Conservation (phyloP, 345 rosid species). For the Arabidopsis arenosa region DNA sequence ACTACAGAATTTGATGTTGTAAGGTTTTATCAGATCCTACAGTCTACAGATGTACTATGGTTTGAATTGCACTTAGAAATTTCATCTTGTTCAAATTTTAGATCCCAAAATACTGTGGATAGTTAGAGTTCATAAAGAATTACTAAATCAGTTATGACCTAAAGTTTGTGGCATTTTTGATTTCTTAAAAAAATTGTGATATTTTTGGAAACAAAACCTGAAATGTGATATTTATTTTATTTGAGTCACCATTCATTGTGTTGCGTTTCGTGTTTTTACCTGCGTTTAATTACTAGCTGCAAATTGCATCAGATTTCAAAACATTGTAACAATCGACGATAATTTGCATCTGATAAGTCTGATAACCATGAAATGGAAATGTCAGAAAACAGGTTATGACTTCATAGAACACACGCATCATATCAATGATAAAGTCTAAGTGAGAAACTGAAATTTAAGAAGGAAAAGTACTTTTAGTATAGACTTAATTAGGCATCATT, state of each 20-base stretch:
- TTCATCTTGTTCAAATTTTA: neutral
- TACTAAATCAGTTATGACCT: neutral
- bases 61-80: neutral
- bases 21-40: neutral
- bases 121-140: neutral
- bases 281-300: neutral
- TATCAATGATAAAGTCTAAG: neutral
- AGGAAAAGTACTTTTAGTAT: slow-evolving; percentile 22
- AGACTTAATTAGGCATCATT: slow-evolving; percentile 21
- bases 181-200: neutral
- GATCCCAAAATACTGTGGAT: neutral
- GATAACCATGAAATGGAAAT: neutral
- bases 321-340: neutral
- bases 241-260: neutral
- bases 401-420: neutral
- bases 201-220: neutral
- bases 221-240: neutral
- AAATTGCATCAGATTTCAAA: neutral
- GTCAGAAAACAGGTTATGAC: neutral
- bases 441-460: neutral
- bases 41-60: neutral
- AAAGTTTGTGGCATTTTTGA: neutral
- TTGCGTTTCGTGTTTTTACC: slow-evolving; percentile 6
- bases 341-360: too few species aligned
- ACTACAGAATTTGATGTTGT: slow-evolving; percentile 1